Conservation (phyloP, 2,329 filamentous ascomycete genomes). For the Elsinoe arachidis region DNA sequence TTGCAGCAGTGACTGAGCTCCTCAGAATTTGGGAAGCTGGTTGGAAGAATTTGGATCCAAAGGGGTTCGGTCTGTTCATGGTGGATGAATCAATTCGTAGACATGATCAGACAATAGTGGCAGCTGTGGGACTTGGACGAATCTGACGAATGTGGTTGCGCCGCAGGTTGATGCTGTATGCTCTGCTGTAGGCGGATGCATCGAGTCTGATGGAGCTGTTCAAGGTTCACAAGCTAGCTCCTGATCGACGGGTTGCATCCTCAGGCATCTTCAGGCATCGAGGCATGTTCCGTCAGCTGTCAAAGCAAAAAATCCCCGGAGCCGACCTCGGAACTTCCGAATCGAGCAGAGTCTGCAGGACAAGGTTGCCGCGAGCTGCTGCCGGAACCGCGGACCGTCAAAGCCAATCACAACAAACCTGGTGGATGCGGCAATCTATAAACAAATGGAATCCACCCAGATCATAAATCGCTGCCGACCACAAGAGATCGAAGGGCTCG, state of each 20-base stretch:
- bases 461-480: not conserved
- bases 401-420: slow-evolving; percentile 6
- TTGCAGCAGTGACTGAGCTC: slow-evolving; percentile 8
- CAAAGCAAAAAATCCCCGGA: not conserved
- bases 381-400: not conserved
- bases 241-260: not conserved
- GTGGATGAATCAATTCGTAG: not conserved
- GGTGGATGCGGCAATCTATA: slow-evolving; percentile 9
- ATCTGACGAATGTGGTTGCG: too few species aligned
- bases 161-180: too few species aligned
- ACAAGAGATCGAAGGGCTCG: slow-evolving; percentile 3
- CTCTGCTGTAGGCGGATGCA: too few species aligned
- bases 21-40: slow-evolving; percentile 32
- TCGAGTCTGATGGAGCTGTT: too few species aligned
- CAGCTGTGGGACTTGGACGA: too few species aligned
- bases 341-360: not conserved
- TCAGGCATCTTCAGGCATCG: not conserved
- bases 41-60: slow-evolving; percentile 27
- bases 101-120: too few species aligned
- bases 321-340: not conserved
- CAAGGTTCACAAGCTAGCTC: not conserved
- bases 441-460: not conserved
- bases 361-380: slow-evolving; percentile 1
- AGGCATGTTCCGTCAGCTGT: not conserved
- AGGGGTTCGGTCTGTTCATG: slow-evolving; percentile 22